These are phyloP conservation scores for Mortierella sp. DNA, from an alignment of 371 early-diverging fungal species.

Conservation along the genomic window DNA sequence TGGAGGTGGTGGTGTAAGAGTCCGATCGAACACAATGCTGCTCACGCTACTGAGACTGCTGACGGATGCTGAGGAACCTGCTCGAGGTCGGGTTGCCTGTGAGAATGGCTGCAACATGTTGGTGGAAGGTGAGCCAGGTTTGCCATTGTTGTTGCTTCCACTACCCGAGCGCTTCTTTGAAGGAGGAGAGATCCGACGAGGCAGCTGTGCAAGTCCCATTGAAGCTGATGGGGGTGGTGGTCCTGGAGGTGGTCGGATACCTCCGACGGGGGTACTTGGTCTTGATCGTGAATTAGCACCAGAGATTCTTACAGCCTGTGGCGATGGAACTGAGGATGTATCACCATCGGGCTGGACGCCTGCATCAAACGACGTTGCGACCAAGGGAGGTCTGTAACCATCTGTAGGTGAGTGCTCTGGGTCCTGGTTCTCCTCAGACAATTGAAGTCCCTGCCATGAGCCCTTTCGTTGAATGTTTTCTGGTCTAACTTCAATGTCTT, in stretches of 20 bases:
- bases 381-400: neutral
- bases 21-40: slow-evolving; percentile 27
- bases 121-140: neutral
- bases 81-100: slow-evolving; percentile 25
- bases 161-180: slow-evolving; percentile 18
- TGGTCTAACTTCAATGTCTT: neutral
- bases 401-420: neutral
- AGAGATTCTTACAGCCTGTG: no score
- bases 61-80: slow-evolving; percentile 34
- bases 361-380: no score
- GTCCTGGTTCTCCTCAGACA: neutral
- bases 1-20: slow-evolving; percentile 39
- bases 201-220: neutral
- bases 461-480: slow-evolving; percentile 21
- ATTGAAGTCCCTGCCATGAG: slow-evolving; percentile 21
- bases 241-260: slow-evolving; percentile 42
- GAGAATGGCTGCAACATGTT: slow-evolving; percentile 20
- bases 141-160: neutral
- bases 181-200: slow-evolving; percentile 18
- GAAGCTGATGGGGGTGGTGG: slow-evolving; percentile 24
- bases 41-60: slow-evolving; percentile 18
- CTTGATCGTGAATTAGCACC: slow-evolving; percentile 14
- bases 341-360: no score
- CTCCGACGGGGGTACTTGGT: slow-evolving; percentile 25
- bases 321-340: no score